These are phyloP conservation scores for Annulohypoxylon truncatum DNA, from an alignment of 2,329 filamentous ascomycete genomes.

Conservation along the genomic window DNA sequence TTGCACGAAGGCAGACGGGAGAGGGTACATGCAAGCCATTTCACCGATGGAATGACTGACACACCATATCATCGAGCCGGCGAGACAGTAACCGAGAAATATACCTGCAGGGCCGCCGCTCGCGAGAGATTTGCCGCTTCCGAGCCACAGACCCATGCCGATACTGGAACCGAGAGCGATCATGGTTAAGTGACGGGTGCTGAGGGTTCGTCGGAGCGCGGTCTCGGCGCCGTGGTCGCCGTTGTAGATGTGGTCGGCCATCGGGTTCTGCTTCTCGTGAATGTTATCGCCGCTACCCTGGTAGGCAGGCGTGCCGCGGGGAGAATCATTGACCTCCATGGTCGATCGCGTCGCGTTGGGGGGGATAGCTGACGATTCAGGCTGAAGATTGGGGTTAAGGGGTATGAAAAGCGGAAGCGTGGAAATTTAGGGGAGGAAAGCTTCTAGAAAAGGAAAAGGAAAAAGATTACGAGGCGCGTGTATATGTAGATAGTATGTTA, in stretches of 20 bases:
- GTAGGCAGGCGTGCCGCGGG: slow-evolving; percentile 44
- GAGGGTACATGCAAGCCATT: slow-evolving; percentile 59
- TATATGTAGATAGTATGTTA: background rate
- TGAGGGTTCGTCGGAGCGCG: slow-evolving; percentile 54
- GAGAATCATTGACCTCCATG: slow-evolving; percentile 23
- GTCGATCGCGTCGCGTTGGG: background rate
- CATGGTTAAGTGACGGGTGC: slow-evolving; percentile 64
- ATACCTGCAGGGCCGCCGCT: slow-evolving; percentile 58
- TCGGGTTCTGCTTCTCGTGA: slow-evolving; percentile 44
- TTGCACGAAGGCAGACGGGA: slow-evolving; percentile 60
- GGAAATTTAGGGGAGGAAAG: background rate
- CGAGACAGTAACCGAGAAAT: slow-evolving; percentile 58
- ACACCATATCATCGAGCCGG: slow-evolving; percentile 60
- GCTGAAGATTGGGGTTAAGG: background rate
- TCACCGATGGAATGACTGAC: slow-evolving; percentile 60
- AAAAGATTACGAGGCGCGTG: background rate
- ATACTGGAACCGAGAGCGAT: slow-evolving; percentile 61
- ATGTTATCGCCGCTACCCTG: slow-evolving; percentile 46
- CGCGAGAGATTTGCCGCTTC: slow-evolving; percentile 55
- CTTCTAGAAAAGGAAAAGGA: background rate
- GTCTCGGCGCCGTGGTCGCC: slow-evolving; percentile 41
- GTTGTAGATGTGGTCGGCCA: slow-evolving; percentile 24
- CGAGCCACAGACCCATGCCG: slow-evolving; percentile 61
- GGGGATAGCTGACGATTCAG: background rate
- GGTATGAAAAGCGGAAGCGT: background rate